phyloP scores from a whole-genome alignment of 139 green algal genomes.

The Eudorina sp. region DNA sequence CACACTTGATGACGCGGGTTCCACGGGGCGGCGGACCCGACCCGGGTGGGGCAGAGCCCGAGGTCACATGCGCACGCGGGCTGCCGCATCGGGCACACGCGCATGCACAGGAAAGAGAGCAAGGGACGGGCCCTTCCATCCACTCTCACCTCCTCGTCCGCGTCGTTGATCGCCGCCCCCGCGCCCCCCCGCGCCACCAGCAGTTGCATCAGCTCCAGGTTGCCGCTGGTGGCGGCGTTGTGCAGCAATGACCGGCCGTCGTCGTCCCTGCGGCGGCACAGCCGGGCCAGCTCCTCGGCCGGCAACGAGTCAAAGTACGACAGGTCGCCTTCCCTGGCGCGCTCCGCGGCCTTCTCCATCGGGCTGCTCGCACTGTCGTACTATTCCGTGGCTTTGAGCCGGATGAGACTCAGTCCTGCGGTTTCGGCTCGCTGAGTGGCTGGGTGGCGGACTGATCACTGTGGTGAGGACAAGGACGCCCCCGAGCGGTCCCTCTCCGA shows the following conservation, averaged over 20 bases:
- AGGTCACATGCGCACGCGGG: no score
- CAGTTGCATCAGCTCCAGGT: slow-evolving; percentile 65
- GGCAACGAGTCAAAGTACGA: slow-evolving; percentile 60
- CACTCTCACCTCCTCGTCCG: slow-evolving; percentile 83
- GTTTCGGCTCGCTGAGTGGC: no score
- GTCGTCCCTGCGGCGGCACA: slow-evolving; percentile 70
- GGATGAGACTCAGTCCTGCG: no score
- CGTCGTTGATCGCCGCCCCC: slow-evolving; percentile 48
- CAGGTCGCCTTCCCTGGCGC: slow-evolving; percentile 63
- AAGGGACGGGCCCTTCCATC: not conserved
- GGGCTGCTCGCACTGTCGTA: no score
- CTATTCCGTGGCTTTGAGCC: no score
- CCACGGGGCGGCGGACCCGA: no score
- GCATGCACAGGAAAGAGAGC: not conserved
- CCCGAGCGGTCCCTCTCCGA: no score
- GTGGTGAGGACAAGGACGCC: no score
- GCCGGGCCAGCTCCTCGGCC: slow-evolving; percentile 49
- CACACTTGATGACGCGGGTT: no score
- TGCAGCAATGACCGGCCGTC: slow-evolving; percentile 81
- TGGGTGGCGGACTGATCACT: no score
- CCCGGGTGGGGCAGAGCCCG: no score
- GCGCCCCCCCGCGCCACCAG: slow-evolving; percentile 59
- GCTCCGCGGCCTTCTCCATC: slow-evolving; percentile 69
- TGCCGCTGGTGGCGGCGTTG: slow-evolving; percentile 26
- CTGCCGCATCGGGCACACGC: no score